These are phyloP conservation scores for Fagopyrum tataricum DNA, from an alignment of 148 eudicot species.

Conservation along the genomic window DNA sequence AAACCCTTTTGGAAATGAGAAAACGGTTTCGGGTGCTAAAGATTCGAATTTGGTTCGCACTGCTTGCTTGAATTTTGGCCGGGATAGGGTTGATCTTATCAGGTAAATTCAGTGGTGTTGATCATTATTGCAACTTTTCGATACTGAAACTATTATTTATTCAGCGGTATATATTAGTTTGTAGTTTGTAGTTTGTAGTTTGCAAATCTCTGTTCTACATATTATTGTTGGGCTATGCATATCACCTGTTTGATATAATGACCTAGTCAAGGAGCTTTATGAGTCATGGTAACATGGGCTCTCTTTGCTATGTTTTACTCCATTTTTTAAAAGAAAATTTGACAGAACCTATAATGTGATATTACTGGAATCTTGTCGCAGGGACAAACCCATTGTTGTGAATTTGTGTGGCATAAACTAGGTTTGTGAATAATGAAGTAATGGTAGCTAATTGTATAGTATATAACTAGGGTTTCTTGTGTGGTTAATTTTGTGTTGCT, in stretches of 20 bases:
- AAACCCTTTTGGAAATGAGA: slow-evolving; percentile 25
- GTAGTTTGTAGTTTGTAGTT: no score
- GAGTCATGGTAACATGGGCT: not conserved
- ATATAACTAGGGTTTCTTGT: not conserved
- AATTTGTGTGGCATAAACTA: not conserved
- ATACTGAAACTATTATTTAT: not conserved
- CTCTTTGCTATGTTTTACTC: not conserved
- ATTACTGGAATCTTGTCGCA: not conserved
- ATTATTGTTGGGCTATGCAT: slow-evolving; percentile 6
- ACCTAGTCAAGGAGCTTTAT: slow-evolving; percentile 9
- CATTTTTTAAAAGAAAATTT: no score
- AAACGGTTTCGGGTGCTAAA: slow-evolving; percentile 23
- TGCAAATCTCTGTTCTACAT: no score
- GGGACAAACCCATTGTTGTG: not conserved
- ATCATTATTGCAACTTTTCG: not conserved
- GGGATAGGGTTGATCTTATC: slow-evolving; percentile 40
- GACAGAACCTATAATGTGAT: not conserved
- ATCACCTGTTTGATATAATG: slow-evolving; percentile 19
- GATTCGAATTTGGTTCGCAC: slow-evolving; percentile 40
- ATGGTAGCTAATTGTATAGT: not conserved
- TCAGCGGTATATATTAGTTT: not conserved
- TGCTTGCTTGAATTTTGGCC: slow-evolving; percentile 49
- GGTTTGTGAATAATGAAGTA: not conserved
- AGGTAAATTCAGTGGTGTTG: slow-evolving; percentile 26
- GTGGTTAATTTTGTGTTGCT: not conserved